Percentiles rank a stretch among this genome's conserved stretches.
Evolutionary conservation across 148 eudicot genomes (phyloP).

Genomic region (Tetragonia tetragonoides): DNA sequence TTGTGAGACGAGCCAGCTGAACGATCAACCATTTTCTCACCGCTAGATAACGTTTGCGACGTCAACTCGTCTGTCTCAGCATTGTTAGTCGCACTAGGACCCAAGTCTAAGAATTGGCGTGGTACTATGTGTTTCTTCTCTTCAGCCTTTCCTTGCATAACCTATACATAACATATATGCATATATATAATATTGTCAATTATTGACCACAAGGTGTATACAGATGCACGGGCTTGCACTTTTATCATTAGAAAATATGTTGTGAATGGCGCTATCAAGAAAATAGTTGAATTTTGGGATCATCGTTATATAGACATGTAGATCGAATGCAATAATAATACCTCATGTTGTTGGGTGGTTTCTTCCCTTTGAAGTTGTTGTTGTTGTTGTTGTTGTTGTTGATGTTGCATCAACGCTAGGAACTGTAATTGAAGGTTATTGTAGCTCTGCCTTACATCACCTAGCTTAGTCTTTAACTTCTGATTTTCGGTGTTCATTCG

Average conservation of each 20-base stretch:
- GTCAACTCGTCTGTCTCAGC: slow-evolving; percentile 27
- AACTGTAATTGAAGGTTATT: slow-evolving; percentile 52
- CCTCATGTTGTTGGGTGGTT: slow-evolving; percentile 21
- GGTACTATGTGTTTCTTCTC: slow-evolving; percentile 40
- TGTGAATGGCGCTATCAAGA: too few species aligned
- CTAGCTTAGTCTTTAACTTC: slow-evolving; percentile 55
- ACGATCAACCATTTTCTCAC: slow-evolving; percentile 42
- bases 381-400: too few species aligned
- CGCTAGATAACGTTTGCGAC: slow-evolving; percentile 61
- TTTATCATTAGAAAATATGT: too few species aligned
- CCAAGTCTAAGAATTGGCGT: slow-evolving; percentile 61
- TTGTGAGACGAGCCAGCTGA: slow-evolving; percentile 41
- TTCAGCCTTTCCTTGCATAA: slow-evolving; percentile 32
- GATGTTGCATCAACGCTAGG: slow-evolving; percentile 45
- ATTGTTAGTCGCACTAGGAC: slow-evolving; percentile 16
- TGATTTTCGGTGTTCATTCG: slow-evolving; percentile 64
- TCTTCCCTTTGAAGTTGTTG: slow-evolving; percentile 21
- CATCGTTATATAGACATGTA: too few species aligned
- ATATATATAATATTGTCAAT: background rate
- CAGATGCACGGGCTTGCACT: too few species aligned
- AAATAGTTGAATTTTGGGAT: too few species aligned
- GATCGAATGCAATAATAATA: background rate
- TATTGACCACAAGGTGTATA: too few species aligned
- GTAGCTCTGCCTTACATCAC: slow-evolving; percentile 57
- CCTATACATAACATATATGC: slow-evolving; percentile 3